Evolutionary conservation across 148 eudicot species (phyloP).

Genomic region (Simmondsia chinensis): DNA sequence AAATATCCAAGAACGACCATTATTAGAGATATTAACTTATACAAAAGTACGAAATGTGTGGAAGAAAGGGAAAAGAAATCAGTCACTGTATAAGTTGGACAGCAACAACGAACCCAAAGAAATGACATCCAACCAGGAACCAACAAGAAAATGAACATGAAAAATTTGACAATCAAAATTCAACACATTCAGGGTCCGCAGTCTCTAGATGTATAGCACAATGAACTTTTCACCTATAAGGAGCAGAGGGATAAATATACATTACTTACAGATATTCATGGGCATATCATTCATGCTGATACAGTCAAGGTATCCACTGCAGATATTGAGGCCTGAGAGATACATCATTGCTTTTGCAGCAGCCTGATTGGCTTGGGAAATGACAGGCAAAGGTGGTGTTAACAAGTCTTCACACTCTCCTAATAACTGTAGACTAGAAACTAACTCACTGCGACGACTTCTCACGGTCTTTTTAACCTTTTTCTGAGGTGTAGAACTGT

Average conservation of each 20-base stretch:
- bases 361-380: slow-evolving; percentile 75
- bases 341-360: slow-evolving; percentile 81
- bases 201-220: too few relatives aligned
- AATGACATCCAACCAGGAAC: too few relatives aligned
- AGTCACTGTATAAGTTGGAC: too few relatives aligned
- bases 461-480: slow-evolving; percentile 26
- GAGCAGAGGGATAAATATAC: slow-evolving; percentile 6
- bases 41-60: too few relatives aligned
- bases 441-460: slow-evolving; percentile 45
- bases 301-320: slow-evolving; percentile 65
- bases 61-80: too few relatives aligned
- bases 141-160: too few relatives aligned
- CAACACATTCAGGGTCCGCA: too few relatives aligned
- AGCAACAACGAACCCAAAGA: too few relatives aligned
- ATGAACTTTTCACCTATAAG: too few relatives aligned
- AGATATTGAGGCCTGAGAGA: slow-evolving; percentile 58
- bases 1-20: too few relatives aligned
- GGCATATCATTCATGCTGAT: slow-evolving; percentile 67
- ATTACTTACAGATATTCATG: slow-evolving; percentile 53
- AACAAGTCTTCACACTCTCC: slow-evolving; percentile 77
- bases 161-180: too few relatives aligned
- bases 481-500: slow-evolving; percentile 14
- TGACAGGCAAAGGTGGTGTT: slow-evolving; percentile 55
- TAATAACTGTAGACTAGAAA: slow-evolving; percentile 67
- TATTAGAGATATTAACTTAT: too few relatives aligned